Conservation (phyloP, 2,329 filamentous ascomycete species). For the Colletotrichum tanaceti region DNA sequence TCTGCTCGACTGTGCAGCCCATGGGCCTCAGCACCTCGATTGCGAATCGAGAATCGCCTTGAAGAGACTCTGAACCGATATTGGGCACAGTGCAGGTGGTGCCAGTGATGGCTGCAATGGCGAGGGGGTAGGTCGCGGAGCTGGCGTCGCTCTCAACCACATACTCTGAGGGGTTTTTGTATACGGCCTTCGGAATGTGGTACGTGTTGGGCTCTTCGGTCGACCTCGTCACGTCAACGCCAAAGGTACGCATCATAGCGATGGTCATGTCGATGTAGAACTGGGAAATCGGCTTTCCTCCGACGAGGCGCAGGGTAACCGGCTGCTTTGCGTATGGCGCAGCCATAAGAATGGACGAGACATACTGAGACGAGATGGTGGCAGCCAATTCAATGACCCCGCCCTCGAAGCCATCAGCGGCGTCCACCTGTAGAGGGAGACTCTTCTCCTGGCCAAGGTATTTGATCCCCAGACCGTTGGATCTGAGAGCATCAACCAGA, state of each 20-base stretch:
- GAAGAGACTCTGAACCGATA: conserved; percentile 90
- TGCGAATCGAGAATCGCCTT: conserved; percentile 95
- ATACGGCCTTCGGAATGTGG: conserved; percentile 86
- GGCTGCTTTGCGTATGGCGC: conserved; percentile 96
- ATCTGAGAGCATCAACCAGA: conserved; percentile 87
- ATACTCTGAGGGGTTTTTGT: conserved; percentile 87
- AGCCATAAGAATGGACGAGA: conserved; percentile 96
- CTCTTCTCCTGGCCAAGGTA: conserved; percentile 88
- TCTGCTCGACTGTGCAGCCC: conserved; percentile 92
- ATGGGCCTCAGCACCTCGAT: conserved; percentile 90
- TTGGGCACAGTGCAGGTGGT: conserved; percentile 97
- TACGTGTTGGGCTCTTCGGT: conserved; percentile 88
- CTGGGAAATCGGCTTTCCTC: conserved; percentile 97
- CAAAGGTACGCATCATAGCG: conserved; percentile 95
- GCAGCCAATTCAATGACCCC: conserved; percentile 92
- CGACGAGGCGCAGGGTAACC: conserved; percentile 88
- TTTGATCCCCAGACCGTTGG: conserved; percentile 87
- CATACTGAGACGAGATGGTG: conserved; percentile 98
- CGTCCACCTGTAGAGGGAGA: conserved; percentile 84
- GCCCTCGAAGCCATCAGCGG: conserved; percentile 84
- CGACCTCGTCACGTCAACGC: conserved; percentile 82
- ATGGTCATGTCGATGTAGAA: conserved; percentile 99
- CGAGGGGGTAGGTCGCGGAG: conserved; percentile 95
- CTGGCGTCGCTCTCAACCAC: conserved; percentile 97
- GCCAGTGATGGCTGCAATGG: conserved; percentile 93